Evolutionary conservation across 2,329 filamentous ascomycete species (phyloP).

Genomic region (Aspergillus pseudoviridinutans): DNA sequence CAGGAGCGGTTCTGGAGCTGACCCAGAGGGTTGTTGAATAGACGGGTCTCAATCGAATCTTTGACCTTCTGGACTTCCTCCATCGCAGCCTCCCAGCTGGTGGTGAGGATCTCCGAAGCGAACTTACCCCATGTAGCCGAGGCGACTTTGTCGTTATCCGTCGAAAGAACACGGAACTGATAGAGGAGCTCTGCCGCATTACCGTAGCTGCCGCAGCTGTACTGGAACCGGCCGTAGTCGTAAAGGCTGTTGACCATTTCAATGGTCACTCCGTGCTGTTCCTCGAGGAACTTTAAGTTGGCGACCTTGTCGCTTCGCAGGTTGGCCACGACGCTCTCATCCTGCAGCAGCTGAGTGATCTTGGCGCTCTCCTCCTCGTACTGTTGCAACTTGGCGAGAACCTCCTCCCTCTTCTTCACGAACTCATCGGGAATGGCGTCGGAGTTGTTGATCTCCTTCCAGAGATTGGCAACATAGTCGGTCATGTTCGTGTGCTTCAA

Average conservation of each 20-base stretch:
- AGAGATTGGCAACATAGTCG: slow-evolving; percentile 89
- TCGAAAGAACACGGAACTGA: slow-evolving; percentile 96
- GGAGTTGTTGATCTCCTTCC: slow-evolving; percentile 81
- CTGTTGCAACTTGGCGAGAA: slow-evolving; percentile 75
- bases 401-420: slow-evolving; percentile 81
- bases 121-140: slow-evolving; percentile 97
- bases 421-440: slow-evolving; percentile 79
- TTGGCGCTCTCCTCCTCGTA: slow-evolving; percentile 84
- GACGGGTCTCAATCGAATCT: slow-evolving; percentile 86
- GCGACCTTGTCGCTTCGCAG: slow-evolving; percentile 95
- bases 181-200: slow-evolving; percentile 90
- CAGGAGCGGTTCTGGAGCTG: slow-evolving; percentile 96
- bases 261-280: slow-evolving; percentile 87
- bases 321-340: slow-evolving; percentile 86
- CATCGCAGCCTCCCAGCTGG: slow-evolving; percentile 91
- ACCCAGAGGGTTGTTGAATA: slow-evolving; percentile 93
- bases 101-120: slow-evolving; percentile 89
- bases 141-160: slow-evolving; percentile 95
- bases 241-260: slow-evolving; percentile 96
- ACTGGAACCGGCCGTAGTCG: slow-evolving; percentile 95
- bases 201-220: slow-evolving; percentile 91
- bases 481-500: slow-evolving; percentile 98
- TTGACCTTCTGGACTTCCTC: slow-evolving; percentile 88
- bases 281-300: slow-evolving; percentile 97
- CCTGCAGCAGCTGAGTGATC: slow-evolving; percentile 79